phyloP scores from a whole-genome alignment of 352 stramenopile genomes.

The Pythium coloratum region DNA sequence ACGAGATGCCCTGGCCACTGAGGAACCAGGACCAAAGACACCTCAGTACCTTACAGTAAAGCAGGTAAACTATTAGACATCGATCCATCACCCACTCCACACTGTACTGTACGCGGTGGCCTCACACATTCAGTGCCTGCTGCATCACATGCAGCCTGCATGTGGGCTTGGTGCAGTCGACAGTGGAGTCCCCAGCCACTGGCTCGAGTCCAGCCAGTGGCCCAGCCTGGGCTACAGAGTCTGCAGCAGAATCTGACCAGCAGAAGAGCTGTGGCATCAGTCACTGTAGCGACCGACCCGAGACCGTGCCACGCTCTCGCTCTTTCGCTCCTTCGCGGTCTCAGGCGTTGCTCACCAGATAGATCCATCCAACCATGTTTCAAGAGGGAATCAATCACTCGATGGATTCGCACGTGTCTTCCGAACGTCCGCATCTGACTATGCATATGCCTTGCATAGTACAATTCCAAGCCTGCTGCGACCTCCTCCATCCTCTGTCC shows the following conservation, averaged over 20 bases:
- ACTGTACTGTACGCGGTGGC: not conserved
- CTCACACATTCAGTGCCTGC: not conserved
- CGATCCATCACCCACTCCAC: too few species aligned
- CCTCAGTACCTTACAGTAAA: not conserved
- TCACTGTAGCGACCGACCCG: not conserved
- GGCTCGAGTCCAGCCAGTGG: too few species aligned
- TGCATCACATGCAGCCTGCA: not conserved
- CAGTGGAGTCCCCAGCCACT: too few species aligned
- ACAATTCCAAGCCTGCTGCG: too few species aligned
- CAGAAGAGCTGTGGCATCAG: not conserved
- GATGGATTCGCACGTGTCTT: too few species aligned
- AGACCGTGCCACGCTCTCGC: not conserved
- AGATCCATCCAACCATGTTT: too few species aligned
- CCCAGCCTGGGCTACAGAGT: too few species aligned
- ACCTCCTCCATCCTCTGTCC: too few species aligned
- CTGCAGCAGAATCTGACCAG: too few species aligned
- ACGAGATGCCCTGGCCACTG: not conserved
- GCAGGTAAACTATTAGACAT: not conserved
- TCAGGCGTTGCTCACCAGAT: not conserved
- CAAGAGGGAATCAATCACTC: too few species aligned
- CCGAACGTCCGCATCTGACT: too few species aligned
- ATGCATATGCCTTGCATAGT: too few species aligned
- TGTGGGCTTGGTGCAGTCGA: not conserved
- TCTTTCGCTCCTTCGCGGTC: not conserved
- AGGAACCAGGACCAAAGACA: not conserved